Base-by-base conservation (phyloP, 345 rosid species). In the Salix arbutifolia region DNA sequence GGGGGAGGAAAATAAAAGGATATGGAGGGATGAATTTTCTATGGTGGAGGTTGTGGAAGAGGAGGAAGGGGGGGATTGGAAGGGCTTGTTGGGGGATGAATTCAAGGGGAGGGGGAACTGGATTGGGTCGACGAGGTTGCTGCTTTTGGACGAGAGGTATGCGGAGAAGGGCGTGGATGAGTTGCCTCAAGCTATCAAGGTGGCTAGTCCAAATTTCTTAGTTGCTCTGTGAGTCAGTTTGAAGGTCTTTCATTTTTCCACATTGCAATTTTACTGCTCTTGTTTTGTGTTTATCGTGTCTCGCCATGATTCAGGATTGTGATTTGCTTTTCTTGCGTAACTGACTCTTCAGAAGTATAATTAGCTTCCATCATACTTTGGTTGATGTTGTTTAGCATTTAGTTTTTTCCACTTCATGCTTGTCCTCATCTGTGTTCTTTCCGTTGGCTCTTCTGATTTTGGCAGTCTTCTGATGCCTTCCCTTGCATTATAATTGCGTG, bases 181-280 rank as follows among this genome's bases (percentile, higher is more conserved):
- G 73, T 82, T 95, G 82, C 97, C 99, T 14, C 89, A 83, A 77
- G 97, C 99, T 70, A 89, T 95, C 84, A 87, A 95, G 97, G 97
- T 95, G 78, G 83, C 76, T 74, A 61, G 37, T 79, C 65, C 67
- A 13, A 65, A 69, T 67, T 26, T 38, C 31, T 69, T 73, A 21
- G 61, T 44, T 38, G 21, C 73, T 72, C 67, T 65, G 76, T 38
- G 83, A 80, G 76, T 80, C 44, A 25, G 25, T 60, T 46, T 69
- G 30, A 68, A 25, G 44, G 19, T 42, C 26, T 72, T 37, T 5
- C 16, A 12, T 19, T n/a, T 56, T 60, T 11, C 37, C 8, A 14
- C 8, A n/a, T 30, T 40, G 44, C 42, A 56, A 30, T 25, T 26
- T 46, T 66, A 13, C 18, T 79, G 42, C 61, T 21, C 60, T n/a